Evolutionary conservation across 2,329 filamentous ascomycete species (phyloP).

Genomic region (Didymella lethalis): DNA sequence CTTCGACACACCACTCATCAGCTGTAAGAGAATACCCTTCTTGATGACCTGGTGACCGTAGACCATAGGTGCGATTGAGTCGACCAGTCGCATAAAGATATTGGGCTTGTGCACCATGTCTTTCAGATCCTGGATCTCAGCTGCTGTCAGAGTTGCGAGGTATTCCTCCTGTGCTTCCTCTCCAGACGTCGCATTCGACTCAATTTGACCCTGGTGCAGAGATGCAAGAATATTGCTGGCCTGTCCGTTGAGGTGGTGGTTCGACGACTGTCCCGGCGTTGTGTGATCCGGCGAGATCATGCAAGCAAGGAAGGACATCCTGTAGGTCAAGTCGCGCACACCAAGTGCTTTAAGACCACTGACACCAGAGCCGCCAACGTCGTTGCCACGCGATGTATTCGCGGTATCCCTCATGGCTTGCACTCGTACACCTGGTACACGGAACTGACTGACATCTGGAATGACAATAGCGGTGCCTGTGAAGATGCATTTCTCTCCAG

Average conservation of each 20-base stretch:
- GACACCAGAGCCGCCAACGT: slow-evolving; percentile 84
- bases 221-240: slow-evolving; percentile 85
- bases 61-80: slow-evolving; percentile 94
- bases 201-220: slow-evolving; percentile 75
- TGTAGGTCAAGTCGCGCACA: slow-evolving; percentile 93
- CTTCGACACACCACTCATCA: slow-evolving; percentile 96
- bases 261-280: slow-evolving; percentile 76
- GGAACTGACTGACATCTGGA: slow-evolving; percentile 93
- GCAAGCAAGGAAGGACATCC: slow-evolving; percentile 93
- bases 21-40: slow-evolving; percentile 90
- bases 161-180: slow-evolving; percentile 89
- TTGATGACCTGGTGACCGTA: slow-evolving; percentile 98
- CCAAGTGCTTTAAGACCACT: slow-evolving; percentile 89
- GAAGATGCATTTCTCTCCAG: slow-evolving; percentile 97
- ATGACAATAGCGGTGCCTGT: slow-evolving; percentile 96
- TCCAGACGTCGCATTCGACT: slow-evolving; percentile 69
- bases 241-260: slow-evolving; percentile 73
- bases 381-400: slow-evolving; percentile 74
- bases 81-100: slow-evolving; percentile 90
- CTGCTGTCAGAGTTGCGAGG: slow-evolving; percentile 80
- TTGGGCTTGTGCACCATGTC: slow-evolving; percentile 94
- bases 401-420: slow-evolving; percentile 85
- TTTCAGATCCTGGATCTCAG: slow-evolving; percentile 91
- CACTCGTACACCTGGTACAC: slow-evolving; percentile 83
- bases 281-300: slow-evolving; percentile 93